Conservation (phyloP, 768 basidiomycete genomes). For the Termitomyces sp. region DNA sequence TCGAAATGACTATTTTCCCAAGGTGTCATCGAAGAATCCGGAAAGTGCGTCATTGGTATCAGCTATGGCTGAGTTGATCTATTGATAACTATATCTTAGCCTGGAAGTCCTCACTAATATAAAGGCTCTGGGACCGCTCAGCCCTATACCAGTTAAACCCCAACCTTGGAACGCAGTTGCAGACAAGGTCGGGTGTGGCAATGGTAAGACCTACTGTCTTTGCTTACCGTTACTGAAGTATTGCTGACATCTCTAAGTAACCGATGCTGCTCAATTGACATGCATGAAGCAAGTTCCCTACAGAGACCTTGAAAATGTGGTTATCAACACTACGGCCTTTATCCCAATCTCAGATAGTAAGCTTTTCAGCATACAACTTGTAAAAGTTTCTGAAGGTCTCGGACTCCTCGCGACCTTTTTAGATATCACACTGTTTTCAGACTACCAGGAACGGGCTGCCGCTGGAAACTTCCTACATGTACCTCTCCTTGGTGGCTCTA, state of each 20-base stretch:
- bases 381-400: not conserved
- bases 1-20: not conserved
- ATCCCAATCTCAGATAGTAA: constrained; percentile 29
- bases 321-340: constrained; percentile 25
- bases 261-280: constrained; percentile 25
- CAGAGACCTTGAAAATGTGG: constrained; percentile 26
- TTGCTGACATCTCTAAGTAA: constrained; percentile 5
- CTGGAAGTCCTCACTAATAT: not conserved
- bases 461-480: constrained; percentile 15
- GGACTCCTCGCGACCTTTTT: not conserved
- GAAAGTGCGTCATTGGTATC: constrained; percentile 23
- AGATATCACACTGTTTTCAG: constrained; percentile 32
- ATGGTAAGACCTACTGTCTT: constrained; percentile 16
- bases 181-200: constrained; percentile 30
- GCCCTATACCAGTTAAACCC: not conserved
- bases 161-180: constrained; percentile 18
- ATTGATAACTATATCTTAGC: not conserved
- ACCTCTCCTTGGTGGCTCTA: constrained; percentile 7
- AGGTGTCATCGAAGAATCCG: constrained; percentile 34
- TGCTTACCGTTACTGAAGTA: not conserved
- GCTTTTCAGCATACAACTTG: not conserved
- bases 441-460: constrained; percentile 17
- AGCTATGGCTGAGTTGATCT: not conserved
- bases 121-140: not conserved
- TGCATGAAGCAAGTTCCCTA: constrained; percentile 32